These are phyloP conservation scores for Halteria grandinella DNA, from an alignment of 73 alveolate genomes.

Conservation along the genomic window DNA sequence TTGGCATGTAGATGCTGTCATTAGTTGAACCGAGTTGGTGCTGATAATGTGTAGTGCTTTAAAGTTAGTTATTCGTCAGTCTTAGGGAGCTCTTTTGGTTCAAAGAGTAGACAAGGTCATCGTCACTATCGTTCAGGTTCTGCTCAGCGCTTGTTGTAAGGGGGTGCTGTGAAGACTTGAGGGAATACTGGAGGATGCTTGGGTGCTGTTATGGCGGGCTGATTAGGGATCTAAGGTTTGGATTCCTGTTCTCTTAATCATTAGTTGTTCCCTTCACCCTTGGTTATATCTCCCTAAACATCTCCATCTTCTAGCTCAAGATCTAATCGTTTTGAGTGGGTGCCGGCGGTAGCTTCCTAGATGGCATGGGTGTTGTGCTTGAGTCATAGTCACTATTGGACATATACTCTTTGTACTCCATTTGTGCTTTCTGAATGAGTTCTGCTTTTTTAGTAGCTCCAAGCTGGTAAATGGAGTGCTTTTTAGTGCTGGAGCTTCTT, in stretches of 20 bases:
- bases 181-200: constrained; percentile 1
- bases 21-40: not conserved
- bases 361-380: constrained; percentile 34
- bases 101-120: constrained; percentile 38
- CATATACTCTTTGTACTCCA: constrained; percentile 13
- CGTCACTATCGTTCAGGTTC: constrained; percentile 19
- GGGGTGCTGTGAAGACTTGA: not conserved
- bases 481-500: not conserved
- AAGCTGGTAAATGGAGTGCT: not conserved
- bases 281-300: constrained; percentile 34
- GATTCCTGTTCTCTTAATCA: not conserved
- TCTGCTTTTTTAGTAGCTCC: constrained; percentile 1
- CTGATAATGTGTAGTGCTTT: not conserved
- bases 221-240: no score
- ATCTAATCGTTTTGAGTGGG: constrained; percentile 38
- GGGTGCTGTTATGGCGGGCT: constrained; percentile 26
- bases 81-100: not conserved
- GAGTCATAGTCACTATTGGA: constrained; percentile 8
- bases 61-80: not conserved
- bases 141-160: not conserved
- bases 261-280: not conserved
- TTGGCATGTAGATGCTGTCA: not conserved
- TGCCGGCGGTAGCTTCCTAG: constrained; percentile 25
- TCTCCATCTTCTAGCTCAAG: constrained; percentile 28
- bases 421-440: constrained; percentile 25